phyloP scores from a whole-genome alignment of 2,329 filamentous ascomycete genomes.

The Coniella vitis region DNA sequence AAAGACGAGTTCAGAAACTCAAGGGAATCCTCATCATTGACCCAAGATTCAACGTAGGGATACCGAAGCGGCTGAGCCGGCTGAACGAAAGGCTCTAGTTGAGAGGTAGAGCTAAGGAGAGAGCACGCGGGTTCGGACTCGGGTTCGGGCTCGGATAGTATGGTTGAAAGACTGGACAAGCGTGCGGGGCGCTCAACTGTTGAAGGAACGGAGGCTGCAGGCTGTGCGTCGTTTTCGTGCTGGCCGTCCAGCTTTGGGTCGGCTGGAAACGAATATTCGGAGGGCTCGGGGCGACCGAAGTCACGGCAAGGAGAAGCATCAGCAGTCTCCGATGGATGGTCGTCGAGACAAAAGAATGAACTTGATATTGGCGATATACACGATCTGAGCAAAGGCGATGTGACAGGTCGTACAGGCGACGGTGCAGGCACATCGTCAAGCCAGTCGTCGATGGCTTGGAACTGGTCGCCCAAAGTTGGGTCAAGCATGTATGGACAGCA shows the following conservation, averaged over 20 bases:
- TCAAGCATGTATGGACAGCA: background rate
- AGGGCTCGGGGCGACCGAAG: background rate
- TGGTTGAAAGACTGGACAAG: background rate
- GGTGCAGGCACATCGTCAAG: slow-evolving; percentile 1
- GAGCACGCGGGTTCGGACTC: too few relatives aligned
- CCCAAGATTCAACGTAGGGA: too few relatives aligned
- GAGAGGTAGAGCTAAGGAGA: too few relatives aligned
- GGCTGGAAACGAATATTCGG: background rate
- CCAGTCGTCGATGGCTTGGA: slow-evolving; percentile 3
- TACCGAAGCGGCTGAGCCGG: background rate
- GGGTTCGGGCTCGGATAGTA: background rate
- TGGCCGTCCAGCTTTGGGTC: background rate
- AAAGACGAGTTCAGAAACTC: background rate
- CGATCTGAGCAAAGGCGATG: background rate
- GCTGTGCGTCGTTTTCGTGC: background rate
- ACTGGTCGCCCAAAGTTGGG: background rate
- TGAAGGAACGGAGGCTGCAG: background rate
- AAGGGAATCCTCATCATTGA: background rate
- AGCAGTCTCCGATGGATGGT: background rate
- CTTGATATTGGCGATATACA: background rate
- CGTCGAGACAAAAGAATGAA: slow-evolving; percentile 2
- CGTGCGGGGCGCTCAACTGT: background rate
- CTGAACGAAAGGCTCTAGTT: too few relatives aligned
- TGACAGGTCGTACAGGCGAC: background rate
- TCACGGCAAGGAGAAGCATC: background rate